These are phyloP conservation scores for Chondrus crispus DNA, from an alignment of 23 red algal species.

Conservation along the genomic window DNA sequence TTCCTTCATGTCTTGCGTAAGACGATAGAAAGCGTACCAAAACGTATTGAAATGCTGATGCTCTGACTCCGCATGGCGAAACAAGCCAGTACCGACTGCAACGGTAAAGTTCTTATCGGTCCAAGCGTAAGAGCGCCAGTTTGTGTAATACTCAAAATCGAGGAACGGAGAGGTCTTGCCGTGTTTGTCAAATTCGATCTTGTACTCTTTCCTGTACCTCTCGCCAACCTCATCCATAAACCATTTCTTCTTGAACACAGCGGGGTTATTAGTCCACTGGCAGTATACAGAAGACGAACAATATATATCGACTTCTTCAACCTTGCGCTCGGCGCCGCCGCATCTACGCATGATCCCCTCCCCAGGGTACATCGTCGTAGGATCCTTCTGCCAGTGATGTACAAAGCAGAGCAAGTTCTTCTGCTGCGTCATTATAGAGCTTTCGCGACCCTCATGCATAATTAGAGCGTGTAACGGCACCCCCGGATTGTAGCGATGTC, in stretches of 20 bases:
- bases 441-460: constrained; percentile 65
- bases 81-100: constrained; percentile 56
- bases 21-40: constrained; percentile 61
- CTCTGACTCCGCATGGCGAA: constrained; percentile 52
- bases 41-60: constrained; percentile 59
- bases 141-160: constrained; percentile 81
- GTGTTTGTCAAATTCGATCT: constrained; percentile 38
- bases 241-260: constrained; percentile 59
- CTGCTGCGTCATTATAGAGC: constrained; percentile 47
- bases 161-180: constrained; percentile 52
- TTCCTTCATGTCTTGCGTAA: constrained; percentile 43
- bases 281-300: constrained; percentile 57
- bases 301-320: constrained; percentile 53
- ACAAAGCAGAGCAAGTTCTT: constrained; percentile 54
- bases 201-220: constrained; percentile 48
- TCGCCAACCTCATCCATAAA: constrained; percentile 49
- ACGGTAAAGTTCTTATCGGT: constrained; percentile 53
- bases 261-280: constrained; percentile 74
- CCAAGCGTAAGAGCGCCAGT: constrained; percentile 58
- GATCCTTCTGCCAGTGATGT: constrained; percentile 64
- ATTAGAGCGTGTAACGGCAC: constrained; percentile 58
- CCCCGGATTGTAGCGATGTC: constrained; percentile 63
- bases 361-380: constrained; percentile 25
- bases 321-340: constrained; percentile 3
- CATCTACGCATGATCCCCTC: constrained; percentile 50